Conservation (phyloP, 352 stramenopile genomes). For the Elongisporangium undulatum region DNA sequence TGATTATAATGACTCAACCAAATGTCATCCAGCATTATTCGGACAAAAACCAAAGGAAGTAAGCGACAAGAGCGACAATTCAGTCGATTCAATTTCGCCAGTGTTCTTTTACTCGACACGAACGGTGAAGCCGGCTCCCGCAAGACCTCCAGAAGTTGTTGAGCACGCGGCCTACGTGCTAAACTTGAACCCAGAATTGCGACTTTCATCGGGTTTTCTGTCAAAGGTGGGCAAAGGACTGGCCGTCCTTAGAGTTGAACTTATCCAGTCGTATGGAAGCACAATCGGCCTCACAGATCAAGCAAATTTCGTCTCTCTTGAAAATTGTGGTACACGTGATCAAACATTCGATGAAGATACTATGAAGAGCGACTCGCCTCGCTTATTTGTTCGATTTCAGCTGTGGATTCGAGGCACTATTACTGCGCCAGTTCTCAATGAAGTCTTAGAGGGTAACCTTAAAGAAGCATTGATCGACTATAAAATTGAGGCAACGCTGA, state of each 20-base stretch:
- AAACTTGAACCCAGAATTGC: slow-evolving; percentile 82
- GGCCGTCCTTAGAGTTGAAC: slow-evolving; percentile 56
- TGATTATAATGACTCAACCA: not conserved
- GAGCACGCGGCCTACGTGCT: slow-evolving; percentile 64
- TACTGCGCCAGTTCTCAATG: slow-evolving; percentile 36
- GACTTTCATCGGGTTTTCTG: slow-evolving; percentile 69
- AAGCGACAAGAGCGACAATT: not conserved
- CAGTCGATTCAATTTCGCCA: slow-evolving; percentile 8
- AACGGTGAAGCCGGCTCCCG: not conserved
- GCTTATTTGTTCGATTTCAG: slow-evolving; percentile 27
- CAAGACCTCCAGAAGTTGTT: slow-evolving; percentile 15
- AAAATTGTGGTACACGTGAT: not conserved
- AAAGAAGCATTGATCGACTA: slow-evolving; percentile 80
- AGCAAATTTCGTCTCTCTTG: not conserved
- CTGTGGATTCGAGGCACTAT: slow-evolving; percentile 76
- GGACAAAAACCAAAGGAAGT: not conserved
- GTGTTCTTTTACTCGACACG: slow-evolving; percentile 10
- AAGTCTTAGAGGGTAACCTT: slow-evolving; percentile 63
- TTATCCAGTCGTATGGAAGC: slow-evolving; percentile 18
- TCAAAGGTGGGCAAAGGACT: slow-evolving; percentile 74
- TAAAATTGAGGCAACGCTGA: slow-evolving; percentile 59
- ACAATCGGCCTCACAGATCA: not conserved
- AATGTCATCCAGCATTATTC: not conserved
- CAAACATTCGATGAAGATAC: not conserved
- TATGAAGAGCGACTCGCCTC: not conserved